phyloP scores from a whole-genome alignment of 1,139 yeast genomes.

The Blastobotrys buckinghamii region DNA sequence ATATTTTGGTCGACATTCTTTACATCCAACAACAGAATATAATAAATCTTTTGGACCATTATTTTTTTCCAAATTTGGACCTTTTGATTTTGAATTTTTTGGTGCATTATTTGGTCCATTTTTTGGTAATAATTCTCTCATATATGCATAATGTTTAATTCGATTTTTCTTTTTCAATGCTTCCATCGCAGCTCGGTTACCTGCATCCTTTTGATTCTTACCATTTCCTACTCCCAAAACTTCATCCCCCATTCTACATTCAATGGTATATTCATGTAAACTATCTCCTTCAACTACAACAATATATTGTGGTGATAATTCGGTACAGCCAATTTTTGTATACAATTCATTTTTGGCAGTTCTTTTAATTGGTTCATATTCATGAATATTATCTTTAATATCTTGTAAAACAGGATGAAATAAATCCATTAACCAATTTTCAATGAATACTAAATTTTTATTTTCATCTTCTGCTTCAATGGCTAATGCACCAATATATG shows the following conservation, averaged over 20 bases:
- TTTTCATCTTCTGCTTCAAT: conserved; percentile 38
- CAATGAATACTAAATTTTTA: conserved; percentile 39
- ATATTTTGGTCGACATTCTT: conserved; percentile 62
- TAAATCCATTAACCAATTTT: conserved; percentile 55
- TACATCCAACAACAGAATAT: conserved; percentile 76
- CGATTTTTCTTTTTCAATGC: conserved; percentile 55
- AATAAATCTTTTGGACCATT: conserved; percentile 50
- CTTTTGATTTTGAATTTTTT: neutral
- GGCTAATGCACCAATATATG: conserved; percentile 80
- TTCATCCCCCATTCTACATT: conserved; percentile 54
- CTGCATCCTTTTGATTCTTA: conserved; percentile 55
- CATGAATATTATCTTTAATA: conserved; percentile 28
- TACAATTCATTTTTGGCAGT: conserved; percentile 66
- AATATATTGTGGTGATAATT: conserved; percentile 57
- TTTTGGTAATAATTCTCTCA: neutral
- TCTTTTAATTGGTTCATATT: conserved; percentile 39
- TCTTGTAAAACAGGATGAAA: conserved; percentile 47
- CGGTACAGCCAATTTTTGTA: conserved; percentile 56
- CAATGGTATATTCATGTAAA: conserved; percentile 49
- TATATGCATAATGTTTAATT: conserved; percentile 54
- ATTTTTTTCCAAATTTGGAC: neutral
- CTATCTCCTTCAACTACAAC: conserved; percentile 49
- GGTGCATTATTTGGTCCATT: neutral
- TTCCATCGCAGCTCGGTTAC: conserved; percentile 66
- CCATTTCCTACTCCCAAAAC: conserved; percentile 57